phyloP scores from a whole-genome alignment of 1,284 basidiomycete genomes.

The Rhodotorula sp. region DNA sequence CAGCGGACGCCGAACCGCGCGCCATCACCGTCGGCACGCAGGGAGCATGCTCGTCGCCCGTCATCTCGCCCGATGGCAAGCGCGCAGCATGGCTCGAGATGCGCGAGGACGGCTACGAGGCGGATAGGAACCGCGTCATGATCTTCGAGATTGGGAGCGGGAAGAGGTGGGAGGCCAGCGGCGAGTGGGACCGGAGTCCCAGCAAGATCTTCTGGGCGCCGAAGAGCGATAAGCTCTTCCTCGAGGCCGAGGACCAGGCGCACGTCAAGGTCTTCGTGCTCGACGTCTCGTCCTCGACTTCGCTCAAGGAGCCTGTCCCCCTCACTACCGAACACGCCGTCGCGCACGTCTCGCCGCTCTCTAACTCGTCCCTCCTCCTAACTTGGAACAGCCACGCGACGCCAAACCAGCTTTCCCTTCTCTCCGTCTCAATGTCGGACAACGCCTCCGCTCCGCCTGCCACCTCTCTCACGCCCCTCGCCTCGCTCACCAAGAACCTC shows the following conservation, averaged over 20 bases:
- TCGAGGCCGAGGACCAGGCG: constrained; percentile 60
- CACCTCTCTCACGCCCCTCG: constrained; percentile 13
- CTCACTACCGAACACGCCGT: constrained; percentile 61
- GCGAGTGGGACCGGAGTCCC: constrained; percentile 73
- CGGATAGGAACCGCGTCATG: constrained; percentile 62
- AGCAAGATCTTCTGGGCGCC: constrained; percentile 64
- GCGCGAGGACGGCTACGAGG: constrained; percentile 76
- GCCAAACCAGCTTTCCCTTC: constrained; percentile 69
- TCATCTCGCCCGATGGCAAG: constrained; percentile 63
- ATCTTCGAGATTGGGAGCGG: constrained; percentile 62
- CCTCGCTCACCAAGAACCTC: constrained; percentile 51
- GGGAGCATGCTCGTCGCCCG: constrained; percentile 67
- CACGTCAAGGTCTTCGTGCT: constrained; percentile 65
- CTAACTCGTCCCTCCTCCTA: constrained; percentile 26
- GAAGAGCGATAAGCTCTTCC: constrained; percentile 66
- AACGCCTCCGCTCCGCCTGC: constrained; percentile 45
- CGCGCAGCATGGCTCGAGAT: constrained; percentile 77
- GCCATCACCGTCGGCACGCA: constrained; percentile 72
- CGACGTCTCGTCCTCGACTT: constrained; percentile 60
- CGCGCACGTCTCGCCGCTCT: constrained; percentile 46
- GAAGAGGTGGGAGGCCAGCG: constrained; percentile 67
- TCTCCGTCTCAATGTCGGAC: constrained; percentile 42
- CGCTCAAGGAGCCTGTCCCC: constrained; percentile 56
- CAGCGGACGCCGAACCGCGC: constrained; percentile 49
- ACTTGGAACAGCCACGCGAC: constrained; percentile 65